Base-by-base conservation (phyloP, 345 rosid species). In the Aurinia saxatilis region DNA sequence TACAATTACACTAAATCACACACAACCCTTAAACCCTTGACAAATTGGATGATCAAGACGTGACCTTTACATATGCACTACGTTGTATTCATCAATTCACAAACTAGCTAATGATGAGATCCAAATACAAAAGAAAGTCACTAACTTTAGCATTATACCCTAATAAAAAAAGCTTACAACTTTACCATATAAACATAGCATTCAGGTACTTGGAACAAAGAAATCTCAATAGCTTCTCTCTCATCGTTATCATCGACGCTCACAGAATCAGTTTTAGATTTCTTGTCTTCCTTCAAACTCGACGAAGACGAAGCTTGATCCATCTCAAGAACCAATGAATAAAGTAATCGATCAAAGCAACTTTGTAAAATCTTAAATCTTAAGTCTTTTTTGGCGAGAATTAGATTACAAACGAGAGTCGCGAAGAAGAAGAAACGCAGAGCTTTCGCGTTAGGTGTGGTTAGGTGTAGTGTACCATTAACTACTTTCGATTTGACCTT, bases 121-220 rank as follows among this genome's bases (percentile, higher is more conserved):
- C 68, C 57, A 53, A n/a, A 53, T 18, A 14, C 46, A 31, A 30
- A 17, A 34, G 3, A 41, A 69, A 61, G 36, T 23, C 44, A 1
- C 35, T 10, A 25, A 44, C 56, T 68, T 68, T 5, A 38, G 14
- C 8, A 49, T 9, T n/a, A 51, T 29, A 40, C 13, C 39, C 46
- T 21, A 13, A 67, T 11, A 5, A 68, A 63, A 68, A 63, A 27
- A 57, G 31, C 35, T 49, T 31, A 59, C 38, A 57, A 49, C 7
- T 72, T 64, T 74, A 90, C 96, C 88, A 85, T 52, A 78, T 90
- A 87, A 67, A 89, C 97, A 66, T 92, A 92, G 72, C 95, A 90
- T 78, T 93, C 97, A 49, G 97, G 74, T 52, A 93, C 95, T 70
- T 87, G 91, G 77, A 84, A 92, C 21, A 87, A 84, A 67, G 85